phyloP scores from a whole-genome alignment of 192 early-diverging fungal species.

The Entomortierella parvispora region DNA sequence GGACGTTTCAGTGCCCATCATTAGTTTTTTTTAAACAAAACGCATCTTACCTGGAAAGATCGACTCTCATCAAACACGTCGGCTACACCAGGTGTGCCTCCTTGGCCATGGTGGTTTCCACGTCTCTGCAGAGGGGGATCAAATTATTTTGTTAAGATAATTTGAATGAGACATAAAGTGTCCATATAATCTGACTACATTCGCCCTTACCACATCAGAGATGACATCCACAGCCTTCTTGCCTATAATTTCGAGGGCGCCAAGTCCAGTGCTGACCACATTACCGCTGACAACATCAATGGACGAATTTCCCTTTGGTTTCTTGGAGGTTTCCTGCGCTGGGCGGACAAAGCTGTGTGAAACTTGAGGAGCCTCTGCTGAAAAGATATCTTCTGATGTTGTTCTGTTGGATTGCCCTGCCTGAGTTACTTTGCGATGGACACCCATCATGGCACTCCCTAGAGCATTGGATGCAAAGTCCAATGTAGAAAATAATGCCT shows the following conservation, averaged over 20 bases:
- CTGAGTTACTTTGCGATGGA: slow-evolving; percentile 42
- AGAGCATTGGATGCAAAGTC: slow-evolving; percentile 52
- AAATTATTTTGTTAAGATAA: neutral
- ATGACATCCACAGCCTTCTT: slow-evolving; percentile 46
- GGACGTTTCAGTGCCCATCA: no score
- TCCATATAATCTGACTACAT: neutral
- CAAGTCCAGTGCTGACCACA: slow-evolving; percentile 44
- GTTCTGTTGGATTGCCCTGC: no score
- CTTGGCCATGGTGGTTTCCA: slow-evolving; percentile 25
- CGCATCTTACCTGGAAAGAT: slow-evolving; percentile 30
- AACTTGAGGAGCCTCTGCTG: no score
- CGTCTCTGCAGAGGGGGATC: slow-evolving; percentile 16
- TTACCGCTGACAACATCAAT: slow-evolving; percentile 38
- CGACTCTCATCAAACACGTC: slow-evolving; percentile 15
- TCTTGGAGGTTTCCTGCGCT: neutral
- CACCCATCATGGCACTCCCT: slow-evolving; percentile 45
- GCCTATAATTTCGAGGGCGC: slow-evolving; percentile 39
- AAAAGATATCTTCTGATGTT: no score
- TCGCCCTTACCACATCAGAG: slow-evolving; percentile 33
- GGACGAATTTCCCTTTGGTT: slow-evolving; percentile 11
- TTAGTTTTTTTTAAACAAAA: neutral
- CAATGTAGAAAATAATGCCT: slow-evolving; percentile 39
- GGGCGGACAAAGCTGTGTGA: no score
- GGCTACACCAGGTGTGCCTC: neutral
- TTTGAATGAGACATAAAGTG: neutral